Conservation (phyloP, 2,329 filamentous ascomycete genomes). For the Chaetomiaceae sp. region DNA sequence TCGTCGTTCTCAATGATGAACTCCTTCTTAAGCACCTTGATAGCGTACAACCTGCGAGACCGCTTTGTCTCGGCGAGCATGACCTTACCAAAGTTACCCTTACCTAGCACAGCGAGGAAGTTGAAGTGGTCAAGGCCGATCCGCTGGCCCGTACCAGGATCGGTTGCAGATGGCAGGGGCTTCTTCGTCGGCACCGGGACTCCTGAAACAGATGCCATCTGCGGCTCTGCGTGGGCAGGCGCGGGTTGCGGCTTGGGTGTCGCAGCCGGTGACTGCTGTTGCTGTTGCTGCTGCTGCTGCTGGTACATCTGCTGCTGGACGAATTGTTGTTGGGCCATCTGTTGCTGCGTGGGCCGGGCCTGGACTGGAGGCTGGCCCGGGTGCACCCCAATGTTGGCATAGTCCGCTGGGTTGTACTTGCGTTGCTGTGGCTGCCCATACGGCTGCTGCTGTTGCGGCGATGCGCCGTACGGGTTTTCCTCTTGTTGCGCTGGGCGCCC, state of each 20-base stretch:
- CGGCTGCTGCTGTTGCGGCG: slow-evolving; percentile 34
- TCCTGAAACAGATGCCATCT: slow-evolving; percentile 32
- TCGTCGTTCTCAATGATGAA: slow-evolving; percentile 99
- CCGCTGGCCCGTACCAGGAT: slow-evolving; percentile 69
- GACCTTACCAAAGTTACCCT: slow-evolving; percentile 99
- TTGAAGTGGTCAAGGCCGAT: slow-evolving; percentile 99
- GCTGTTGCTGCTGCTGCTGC: slow-evolving; percentile 33
- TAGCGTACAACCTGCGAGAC: slow-evolving; percentile 87
- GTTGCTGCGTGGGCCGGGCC: slow-evolving; percentile 35
- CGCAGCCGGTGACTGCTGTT: slow-evolving; percentile 29
- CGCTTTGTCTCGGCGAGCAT: slow-evolving; percentile 98
- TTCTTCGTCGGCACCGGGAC: slow-evolving; percentile 45
- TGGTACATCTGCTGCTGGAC: slow-evolving; percentile 34
- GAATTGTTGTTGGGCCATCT: slow-evolving; percentile 37
- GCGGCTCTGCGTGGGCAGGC: slow-evolving; percentile 36
- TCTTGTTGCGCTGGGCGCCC: slow-evolving; percentile 31
- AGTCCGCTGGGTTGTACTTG: slow-evolving; percentile 74
- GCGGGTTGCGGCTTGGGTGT: slow-evolving; percentile 38
- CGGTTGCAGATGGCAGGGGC: slow-evolving; percentile 65
- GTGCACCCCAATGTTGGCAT: slow-evolving; percentile 59
- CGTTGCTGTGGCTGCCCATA: slow-evolving; percentile 48
- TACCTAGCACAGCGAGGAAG: slow-evolving; percentile 94
- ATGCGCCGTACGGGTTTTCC: slow-evolving; percentile 35
- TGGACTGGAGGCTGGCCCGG: slow-evolving; percentile 39
- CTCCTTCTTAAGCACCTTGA: slow-evolving; percentile 99